Conservation (phyloP, 768 basidiomycete genomes). For the Piloderma croceum region DNA sequence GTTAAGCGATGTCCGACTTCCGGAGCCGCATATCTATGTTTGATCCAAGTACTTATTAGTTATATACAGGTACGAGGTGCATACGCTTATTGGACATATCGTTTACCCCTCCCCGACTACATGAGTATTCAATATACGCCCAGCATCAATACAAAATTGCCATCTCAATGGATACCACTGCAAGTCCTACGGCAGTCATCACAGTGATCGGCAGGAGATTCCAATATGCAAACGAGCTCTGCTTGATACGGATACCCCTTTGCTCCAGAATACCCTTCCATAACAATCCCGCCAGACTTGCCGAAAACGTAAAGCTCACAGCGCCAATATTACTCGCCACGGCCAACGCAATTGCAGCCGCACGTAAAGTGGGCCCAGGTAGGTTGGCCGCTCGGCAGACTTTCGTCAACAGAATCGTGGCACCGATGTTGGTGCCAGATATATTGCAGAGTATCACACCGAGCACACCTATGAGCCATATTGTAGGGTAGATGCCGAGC, state of each 20-base stretch:
- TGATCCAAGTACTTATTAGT: too few relatives aligned
- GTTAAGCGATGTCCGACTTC: too few relatives aligned
- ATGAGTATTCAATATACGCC: too few relatives aligned
- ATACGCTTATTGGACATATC: too few relatives aligned
- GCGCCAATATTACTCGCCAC: constrained; percentile 89
- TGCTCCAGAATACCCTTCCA: constrained; percentile 73
- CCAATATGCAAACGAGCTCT: constrained; percentile 64
- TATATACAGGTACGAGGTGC: too few relatives aligned
- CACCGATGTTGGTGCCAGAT: constrained; percentile 87
- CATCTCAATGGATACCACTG: constrained; percentile 75
- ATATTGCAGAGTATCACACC: constrained; percentile 75
- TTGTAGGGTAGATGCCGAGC: constrained; percentile 40
- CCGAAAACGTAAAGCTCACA: constrained; percentile 82
- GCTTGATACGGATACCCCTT: constrained; percentile 61
- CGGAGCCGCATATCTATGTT: too few relatives aligned
- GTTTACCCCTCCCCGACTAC: too few relatives aligned
- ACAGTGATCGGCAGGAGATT: constrained; percentile 60
- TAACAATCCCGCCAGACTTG: constrained; percentile 81
- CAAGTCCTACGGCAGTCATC: constrained; percentile 63
- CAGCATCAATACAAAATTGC: constrained; percentile 50
- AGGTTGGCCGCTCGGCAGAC: constrained; percentile 53
- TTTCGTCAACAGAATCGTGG: constrained; percentile 83
- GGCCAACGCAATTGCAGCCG: constrained; percentile 70
- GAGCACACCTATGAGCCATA: constrained; percentile 67
- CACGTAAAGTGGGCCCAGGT: constrained; percentile 34